Evolutionary conservation across 345 rosid species (phyloP).

Genomic region (Citrus glauca): DNA sequence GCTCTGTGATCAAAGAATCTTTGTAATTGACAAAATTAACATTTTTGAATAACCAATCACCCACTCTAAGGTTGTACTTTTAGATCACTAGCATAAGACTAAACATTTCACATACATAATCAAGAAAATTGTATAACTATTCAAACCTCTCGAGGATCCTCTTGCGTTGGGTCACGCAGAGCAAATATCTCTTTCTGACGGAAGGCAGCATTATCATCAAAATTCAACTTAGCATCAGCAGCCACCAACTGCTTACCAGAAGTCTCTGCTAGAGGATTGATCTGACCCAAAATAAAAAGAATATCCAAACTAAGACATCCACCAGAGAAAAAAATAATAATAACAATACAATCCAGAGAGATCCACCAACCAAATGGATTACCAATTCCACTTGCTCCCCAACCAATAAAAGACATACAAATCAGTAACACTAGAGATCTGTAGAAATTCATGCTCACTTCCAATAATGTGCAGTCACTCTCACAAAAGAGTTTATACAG

Average conservation of each 20-base stretch:
- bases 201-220: conserved; percentile 97
- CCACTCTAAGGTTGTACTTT: not conserved
- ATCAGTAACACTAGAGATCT: not conserved
- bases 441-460: conserved; percentile 51
- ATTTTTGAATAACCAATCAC: not conserved
- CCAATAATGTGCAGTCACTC: conserved; percentile 89
- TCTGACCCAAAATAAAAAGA: conserved; percentile 36
- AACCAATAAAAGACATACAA: not conserved
- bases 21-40: not conserved
- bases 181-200: conserved; percentile 80
- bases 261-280: conserved; percentile 97
- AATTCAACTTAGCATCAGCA: conserved; percentile 99
- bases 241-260: conserved; percentile 82
- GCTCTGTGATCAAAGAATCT: not conserved
- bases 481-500: conserved; percentile 81
- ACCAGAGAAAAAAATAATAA: not conserved
- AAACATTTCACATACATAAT: not conserved
- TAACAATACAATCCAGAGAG: not conserved
- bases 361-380: not conserved
- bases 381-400: conserved; percentile 4
- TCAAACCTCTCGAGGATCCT: conserved; percentile 95
- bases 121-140: not conserved
- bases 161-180: conserved; percentile 92
- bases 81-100: not conserved
- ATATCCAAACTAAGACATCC: conserved; percentile 10